A percentile compares a stretch with the other conserved stretches of the same genome.
Evolutionary conservation across 805 yeast genomes (phyloP).

Genomic region (Jamesozyma lodderae): DNA sequence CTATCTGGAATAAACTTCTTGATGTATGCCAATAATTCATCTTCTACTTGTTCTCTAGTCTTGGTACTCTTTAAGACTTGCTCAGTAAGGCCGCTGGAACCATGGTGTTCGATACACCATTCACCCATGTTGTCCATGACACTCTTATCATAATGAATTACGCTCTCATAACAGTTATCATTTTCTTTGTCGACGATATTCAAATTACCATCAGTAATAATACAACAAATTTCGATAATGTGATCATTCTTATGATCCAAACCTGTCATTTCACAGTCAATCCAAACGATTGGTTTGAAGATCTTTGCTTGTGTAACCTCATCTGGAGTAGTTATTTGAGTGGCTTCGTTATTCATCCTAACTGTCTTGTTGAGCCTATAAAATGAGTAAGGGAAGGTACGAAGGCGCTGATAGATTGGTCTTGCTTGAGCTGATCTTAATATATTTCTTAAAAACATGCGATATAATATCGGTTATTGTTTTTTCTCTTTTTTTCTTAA

Average conservation of each 20-base stretch:
- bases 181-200: slow-evolving; percentile 47
- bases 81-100: slow-evolving; percentile 65
- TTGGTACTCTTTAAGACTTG: slow-evolving; percentile 50
- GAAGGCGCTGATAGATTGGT: neutral
- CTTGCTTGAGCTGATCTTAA: neutral
- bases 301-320: neutral
- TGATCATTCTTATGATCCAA: slow-evolving; percentile 68
- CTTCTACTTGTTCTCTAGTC: slow-evolving; percentile 52
- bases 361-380: neutral
- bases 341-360: neutral
- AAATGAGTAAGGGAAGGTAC: neutral
- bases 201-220: slow-evolving; percentile 77
- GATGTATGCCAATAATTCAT: slow-evolving; percentile 56
- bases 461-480: no score
- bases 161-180: slow-evolving; percentile 69
- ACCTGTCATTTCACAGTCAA: slow-evolving; percentile 99
- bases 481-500: no score
- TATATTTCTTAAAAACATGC: neutral
- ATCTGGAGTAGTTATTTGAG: neutral
- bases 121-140: slow-evolving; percentile 67
- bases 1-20: slow-evolving; percentile 42
- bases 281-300: slow-evolving; percentile 63
- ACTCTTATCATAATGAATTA: slow-evolving; percentile 56
- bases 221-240: slow-evolving; percentile 86
- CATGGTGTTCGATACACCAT: slow-evolving; percentile 85